These are phyloP conservation scores for Arabidopsis hybrid DNA, from an alignment of 441 rosid species.

Conservation along the genomic window DNA sequence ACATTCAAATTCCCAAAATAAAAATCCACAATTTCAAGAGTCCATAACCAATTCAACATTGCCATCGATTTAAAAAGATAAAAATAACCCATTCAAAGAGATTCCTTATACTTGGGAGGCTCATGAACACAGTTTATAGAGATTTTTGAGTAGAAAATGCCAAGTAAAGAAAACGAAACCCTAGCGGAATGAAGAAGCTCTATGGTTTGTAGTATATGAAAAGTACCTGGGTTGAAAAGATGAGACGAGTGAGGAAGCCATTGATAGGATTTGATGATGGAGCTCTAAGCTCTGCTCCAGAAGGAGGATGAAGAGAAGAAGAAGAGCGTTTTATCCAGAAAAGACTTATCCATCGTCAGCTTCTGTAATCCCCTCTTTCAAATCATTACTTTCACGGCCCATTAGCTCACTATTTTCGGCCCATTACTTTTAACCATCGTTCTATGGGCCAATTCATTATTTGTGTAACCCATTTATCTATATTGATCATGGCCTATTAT, in stretches of 20 bases:
- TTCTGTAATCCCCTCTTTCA: not conserved
- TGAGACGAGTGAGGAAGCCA: constrained; percentile 70
- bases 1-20: not conserved
- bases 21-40: not conserved
- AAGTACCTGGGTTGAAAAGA: constrained; percentile 70
- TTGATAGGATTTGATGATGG: constrained; percentile 43
- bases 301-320: constrained; percentile 30
- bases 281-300: constrained; percentile 52
- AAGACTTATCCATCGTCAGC: constrained; percentile 30
- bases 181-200: not conserved
- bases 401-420: not conserved
- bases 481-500: no score
- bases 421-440: no score
- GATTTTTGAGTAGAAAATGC: not conserved
- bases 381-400: constrained; percentile 26
- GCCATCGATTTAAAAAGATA: not conserved
- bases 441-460: no score
- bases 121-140: constrained; percentile 3
- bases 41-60: not conserved
- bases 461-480: no score
- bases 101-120: not conserved
- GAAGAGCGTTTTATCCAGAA: constrained; percentile 42
- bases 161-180: not conserved
- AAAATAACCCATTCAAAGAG: not conserved
- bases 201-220: not conserved